These are phyloP conservation scores for Bodo saltans DNA, from an alignment of 78 protist genomes.

Conservation along the genomic window DNA sequence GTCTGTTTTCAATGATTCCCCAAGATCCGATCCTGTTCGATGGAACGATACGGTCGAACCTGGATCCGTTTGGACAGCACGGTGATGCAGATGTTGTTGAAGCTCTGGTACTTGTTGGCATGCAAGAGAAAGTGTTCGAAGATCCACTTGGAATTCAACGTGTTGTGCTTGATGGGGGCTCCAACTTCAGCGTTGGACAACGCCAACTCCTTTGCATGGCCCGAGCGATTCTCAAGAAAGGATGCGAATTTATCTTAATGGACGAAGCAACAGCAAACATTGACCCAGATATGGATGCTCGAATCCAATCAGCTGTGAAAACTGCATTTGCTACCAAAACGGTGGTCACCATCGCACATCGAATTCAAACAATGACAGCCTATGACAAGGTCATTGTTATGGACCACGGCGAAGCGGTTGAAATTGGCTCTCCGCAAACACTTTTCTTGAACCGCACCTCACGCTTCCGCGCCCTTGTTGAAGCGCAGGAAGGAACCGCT, in stretches of 20 bases:
- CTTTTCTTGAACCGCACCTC: slow-evolving; percentile 22
- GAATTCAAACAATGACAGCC: slow-evolving; percentile 51
- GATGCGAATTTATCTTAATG: slow-evolving; percentile 47
- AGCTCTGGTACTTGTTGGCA: slow-evolving; percentile 53
- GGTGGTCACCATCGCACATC: slow-evolving; percentile 68
- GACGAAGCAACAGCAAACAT: slow-evolving; percentile 66
- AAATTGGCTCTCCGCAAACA: slow-evolving; percentile 61
- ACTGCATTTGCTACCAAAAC: slow-evolving; percentile 36
- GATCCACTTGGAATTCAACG: not conserved
- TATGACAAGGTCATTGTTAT: slow-evolving; percentile 57
- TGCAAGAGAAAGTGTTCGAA: slow-evolving; percentile 16
- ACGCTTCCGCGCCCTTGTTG: no score
- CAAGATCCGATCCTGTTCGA: slow-evolving; percentile 66
- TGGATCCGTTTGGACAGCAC: slow-evolving; percentile 27
- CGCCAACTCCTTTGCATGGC: slow-evolving; percentile 87
- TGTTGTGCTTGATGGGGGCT: slow-evolving; percentile 48
- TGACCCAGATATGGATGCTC: slow-evolving; percentile 46
- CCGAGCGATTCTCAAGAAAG: slow-evolving; percentile 64
- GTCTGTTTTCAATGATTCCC: slow-evolving; percentile 51
- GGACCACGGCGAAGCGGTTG: slow-evolving; percentile 56
- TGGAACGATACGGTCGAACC: slow-evolving; percentile 52
- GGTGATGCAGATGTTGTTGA: slow-evolving; percentile 43
- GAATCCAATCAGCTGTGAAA: slow-evolving; percentile 42
- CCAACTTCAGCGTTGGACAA: slow-evolving; percentile 66
- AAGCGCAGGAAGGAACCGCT: no score